Conservation (phyloP, 345 rosid species). For the Streptanthus diversifolius region DNA sequence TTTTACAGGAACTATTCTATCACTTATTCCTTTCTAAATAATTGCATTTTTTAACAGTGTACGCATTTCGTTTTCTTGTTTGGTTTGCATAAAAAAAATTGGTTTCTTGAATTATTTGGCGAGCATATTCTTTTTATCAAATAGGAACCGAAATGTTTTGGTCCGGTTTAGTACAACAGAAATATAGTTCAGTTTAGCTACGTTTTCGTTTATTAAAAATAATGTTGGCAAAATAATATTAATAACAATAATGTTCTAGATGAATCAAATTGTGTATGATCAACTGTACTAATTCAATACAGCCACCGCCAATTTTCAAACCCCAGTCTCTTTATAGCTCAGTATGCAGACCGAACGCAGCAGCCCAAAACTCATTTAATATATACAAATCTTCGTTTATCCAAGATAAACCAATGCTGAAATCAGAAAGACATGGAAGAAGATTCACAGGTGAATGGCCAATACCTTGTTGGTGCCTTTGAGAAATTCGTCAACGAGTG, state of each 20-base stretch:
- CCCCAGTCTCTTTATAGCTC: too few relatives aligned
- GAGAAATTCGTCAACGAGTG: too few relatives aligned
- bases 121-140: neutral
- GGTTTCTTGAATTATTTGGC: neutral
- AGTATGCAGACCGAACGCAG: neutral
- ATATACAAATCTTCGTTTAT: neutral
- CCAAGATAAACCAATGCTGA: too few relatives aligned
- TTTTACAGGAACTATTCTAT: neutral
- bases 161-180: neutral
- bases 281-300: neutral
- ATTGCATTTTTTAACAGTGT: neutral
- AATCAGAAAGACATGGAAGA: too few relatives aligned
- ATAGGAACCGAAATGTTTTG: neutral
- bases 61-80: neutral
- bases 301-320: too few relatives aligned
- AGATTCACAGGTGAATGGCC: too few relatives aligned
- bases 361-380: neutral
- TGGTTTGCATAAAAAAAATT: neutral
- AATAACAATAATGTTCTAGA: too few relatives aligned
- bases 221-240: too few relatives aligned
- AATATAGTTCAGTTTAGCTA: neutral
- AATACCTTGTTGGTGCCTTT: too few relatives aligned
- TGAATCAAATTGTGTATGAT: neutral
- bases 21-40: neutral
- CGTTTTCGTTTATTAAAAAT: neutral